A percentile compares a stretch with the other conserved stretches of the same genome.
Evolutionary conservation across 2,329 filamentous ascomycete genomes (phyloP).

Genomic region (Xylaria sp.): DNA sequence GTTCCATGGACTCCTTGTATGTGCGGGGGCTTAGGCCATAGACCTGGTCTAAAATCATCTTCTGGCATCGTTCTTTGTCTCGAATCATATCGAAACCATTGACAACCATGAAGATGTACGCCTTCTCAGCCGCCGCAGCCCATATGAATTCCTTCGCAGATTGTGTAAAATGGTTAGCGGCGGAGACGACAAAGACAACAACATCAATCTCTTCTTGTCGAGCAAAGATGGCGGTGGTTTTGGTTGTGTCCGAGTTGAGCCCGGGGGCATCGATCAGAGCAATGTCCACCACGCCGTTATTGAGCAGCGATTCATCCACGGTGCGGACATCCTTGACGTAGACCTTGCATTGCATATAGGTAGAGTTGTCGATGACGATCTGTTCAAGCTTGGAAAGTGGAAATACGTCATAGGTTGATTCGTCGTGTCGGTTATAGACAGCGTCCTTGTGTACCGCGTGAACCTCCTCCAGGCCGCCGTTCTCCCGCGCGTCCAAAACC

Average conservation of each 20-base stretch:
- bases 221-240: slow-evolving; percentile 97
- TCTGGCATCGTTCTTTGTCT: slow-evolving; percentile 90
- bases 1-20: slow-evolving; percentile 88
- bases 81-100: slow-evolving; percentile 96
- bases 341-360: slow-evolving; percentile 94
- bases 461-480: slow-evolving; percentile 91
- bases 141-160: slow-evolving; percentile 98
- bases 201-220: slow-evolving; percentile 99
- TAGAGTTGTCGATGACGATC: slow-evolving; percentile 88
- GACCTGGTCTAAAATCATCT: slow-evolving; percentile 93
- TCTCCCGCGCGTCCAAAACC: slow-evolving; percentile 91
- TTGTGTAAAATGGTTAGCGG: slow-evolving; percentile 96
- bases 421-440: slow-evolving; percentile 87
- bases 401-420: slow-evolving; percentile 93
- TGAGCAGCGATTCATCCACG: slow-evolving; percentile 92
- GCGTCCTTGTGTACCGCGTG: slow-evolving; percentile 89
- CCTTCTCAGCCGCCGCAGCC: slow-evolving; percentile 94
- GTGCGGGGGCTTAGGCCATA: slow-evolving; percentile 88
- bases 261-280: slow-evolving; percentile 96
- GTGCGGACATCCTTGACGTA: slow-evolving; percentile 91
- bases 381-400: slow-evolving; percentile 81
- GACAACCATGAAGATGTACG: slow-evolving; percentile 98
- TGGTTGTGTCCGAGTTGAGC: slow-evolving; percentile 93
- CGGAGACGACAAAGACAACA: slow-evolving; percentile 97
- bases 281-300: slow-evolving; percentile 98